phyloP scores from a whole-genome alignment of 805 yeast genomes.

The Millerozyma acaciae region DNA sequence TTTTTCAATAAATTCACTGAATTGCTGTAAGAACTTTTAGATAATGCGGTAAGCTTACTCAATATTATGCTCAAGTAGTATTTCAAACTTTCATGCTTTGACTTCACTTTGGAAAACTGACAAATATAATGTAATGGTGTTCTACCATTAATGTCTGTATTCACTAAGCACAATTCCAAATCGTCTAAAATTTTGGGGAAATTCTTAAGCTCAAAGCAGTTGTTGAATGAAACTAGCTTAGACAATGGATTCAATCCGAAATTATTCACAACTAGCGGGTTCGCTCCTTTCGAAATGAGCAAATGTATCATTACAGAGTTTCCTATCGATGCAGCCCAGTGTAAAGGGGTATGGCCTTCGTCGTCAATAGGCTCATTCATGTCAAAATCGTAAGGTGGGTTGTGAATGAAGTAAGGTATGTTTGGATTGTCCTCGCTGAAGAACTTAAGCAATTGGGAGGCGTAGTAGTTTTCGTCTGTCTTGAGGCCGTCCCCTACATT shows the following conservation, averaged over 20 bases:
- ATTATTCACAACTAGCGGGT: slow-evolving; percentile 47
- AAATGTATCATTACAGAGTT: slow-evolving; percentile 72
- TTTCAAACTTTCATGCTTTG: slow-evolving; percentile 72
- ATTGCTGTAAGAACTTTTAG: slow-evolving; percentile 33
- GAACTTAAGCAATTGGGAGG: slow-evolving; percentile 37
- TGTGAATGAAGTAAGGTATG: slow-evolving; percentile 61
- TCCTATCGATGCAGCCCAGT: slow-evolving; percentile 98
- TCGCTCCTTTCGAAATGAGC: slow-evolving; percentile 71
- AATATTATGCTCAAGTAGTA: slow-evolving; percentile 78
- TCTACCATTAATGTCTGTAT: slow-evolving; percentile 66
- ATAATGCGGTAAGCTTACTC: slow-evolving; percentile 58
- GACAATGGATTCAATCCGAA: slow-evolving; percentile 85
- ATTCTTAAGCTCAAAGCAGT: slow-evolving; percentile 75
- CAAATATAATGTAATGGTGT: slow-evolving; percentile 88
- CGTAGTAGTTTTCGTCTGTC: slow-evolving; percentile 37
- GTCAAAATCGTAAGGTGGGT: slow-evolving; percentile 64
- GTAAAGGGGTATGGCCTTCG: slow-evolving; percentile 91
- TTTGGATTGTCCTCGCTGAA: slow-evolving; percentile 41
- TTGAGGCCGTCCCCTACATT: slow-evolving; percentile 35
- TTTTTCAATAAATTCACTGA: slow-evolving; percentile 58
- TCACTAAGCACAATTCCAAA: slow-evolving; percentile 71
- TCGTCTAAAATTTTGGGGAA: slow-evolving; percentile 77
- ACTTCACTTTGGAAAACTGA: slow-evolving; percentile 57
- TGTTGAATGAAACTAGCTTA: slow-evolving; percentile 81
- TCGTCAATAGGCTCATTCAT: slow-evolving; percentile 81